These are phyloP conservation scores for Phytophthora megakarya DNA, from an alignment of 352 stramenopile genomes.

Conservation along the genomic window DNA sequence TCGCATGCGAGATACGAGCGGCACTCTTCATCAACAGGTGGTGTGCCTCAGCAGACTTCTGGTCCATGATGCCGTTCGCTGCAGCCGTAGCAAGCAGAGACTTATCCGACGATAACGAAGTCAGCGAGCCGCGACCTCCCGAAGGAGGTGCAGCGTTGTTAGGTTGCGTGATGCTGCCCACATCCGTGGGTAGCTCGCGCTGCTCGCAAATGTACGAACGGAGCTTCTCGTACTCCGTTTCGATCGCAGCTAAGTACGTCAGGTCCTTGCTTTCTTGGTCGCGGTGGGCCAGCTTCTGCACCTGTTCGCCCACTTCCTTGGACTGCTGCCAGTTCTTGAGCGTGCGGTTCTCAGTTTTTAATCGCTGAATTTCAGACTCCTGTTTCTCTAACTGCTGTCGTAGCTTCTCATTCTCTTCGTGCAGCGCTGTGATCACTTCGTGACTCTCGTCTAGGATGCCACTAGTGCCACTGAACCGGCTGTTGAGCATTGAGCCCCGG, in stretches of 20 bases:
- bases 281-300: slow-evolving; percentile 84
- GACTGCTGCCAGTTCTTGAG: slow-evolving; percentile 87
- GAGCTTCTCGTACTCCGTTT: slow-evolving; percentile 86
- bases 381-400: slow-evolving; percentile 76
- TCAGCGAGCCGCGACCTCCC: slow-evolving; percentile 34
- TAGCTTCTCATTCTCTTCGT: slow-evolving; percentile 83
- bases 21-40: slow-evolving; percentile 78
- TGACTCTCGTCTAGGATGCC: slow-evolving; percentile 86
- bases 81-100: slow-evolving; percentile 40
- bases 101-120: slow-evolving; percentile 48
- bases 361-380: slow-evolving; percentile 72
- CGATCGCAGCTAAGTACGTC: slow-evolving; percentile 79
- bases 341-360: slow-evolving; percentile 80
- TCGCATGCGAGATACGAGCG: slow-evolving; percentile 61
- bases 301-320: slow-evolving; percentile 87
- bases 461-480: slow-evolving; percentile 65
- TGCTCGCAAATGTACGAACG: slow-evolving; percentile 79
- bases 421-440: slow-evolving; percentile 86
- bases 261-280: slow-evolving; percentile 88
- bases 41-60: slow-evolving; percentile 64
- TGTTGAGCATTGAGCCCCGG: slow-evolving; percentile 57
- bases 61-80: slow-evolving; percentile 49
- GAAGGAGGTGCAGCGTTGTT: slow-evolving; percentile 7
- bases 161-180: slow-evolving; percentile 51
- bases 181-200: slow-evolving; percentile 75